These are phyloP conservation scores for Ceratobasidium sp. DNA, from an alignment of 1,284 basidiomycete genomes.

Conservation along the genomic window DNA sequence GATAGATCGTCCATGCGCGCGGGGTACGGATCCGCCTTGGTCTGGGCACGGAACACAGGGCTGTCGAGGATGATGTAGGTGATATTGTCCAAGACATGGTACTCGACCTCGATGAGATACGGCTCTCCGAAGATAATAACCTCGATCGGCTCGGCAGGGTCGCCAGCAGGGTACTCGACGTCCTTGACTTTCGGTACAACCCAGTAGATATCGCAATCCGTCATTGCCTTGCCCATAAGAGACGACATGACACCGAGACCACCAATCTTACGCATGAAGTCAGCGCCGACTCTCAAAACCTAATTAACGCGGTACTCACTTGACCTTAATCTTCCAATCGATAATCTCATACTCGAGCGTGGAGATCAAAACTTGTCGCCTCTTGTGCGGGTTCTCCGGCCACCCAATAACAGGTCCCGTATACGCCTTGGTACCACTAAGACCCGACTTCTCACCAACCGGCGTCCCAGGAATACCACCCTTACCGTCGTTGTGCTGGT, in stretches of 20 bases:
- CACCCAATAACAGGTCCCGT: conserved; percentile 83
- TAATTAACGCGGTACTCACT: conserved; percentile 55
- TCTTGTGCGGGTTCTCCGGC: conserved; percentile 91
- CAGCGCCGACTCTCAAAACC: background rate
- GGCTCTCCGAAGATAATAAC: conserved; percentile 96
- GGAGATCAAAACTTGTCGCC: conserved; percentile 89
- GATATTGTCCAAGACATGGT: conserved; percentile 91
- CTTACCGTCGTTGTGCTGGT: conserved; percentile 42
- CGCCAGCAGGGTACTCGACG: conserved; percentile 89
- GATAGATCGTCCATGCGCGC: conserved; percentile 96
- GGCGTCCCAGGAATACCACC: conserved; percentile 51
- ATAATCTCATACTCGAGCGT: conserved; percentile 96
- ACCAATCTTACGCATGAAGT: conserved; percentile 69
- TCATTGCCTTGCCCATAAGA: conserved; percentile 97
- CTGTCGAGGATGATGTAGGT: conserved; percentile 93
- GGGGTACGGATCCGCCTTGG: conserved; percentile 93
- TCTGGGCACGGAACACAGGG: conserved; percentile 94
- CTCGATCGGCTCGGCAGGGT: conserved; percentile 91
- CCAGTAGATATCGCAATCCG: conserved; percentile 93
- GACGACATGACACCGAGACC: conserved; percentile 96
- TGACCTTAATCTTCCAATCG: conserved; percentile 96
- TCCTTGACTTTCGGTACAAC: conserved; percentile 94
- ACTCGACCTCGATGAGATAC: conserved; percentile 94
- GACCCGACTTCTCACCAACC: conserved; percentile 73
- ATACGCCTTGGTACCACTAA: conserved; percentile 71